Evolutionary conservation across 2,329 filamentous ascomycete genomes (phyloP).

Genomic region (Mycosphaerella sp.): DNA sequence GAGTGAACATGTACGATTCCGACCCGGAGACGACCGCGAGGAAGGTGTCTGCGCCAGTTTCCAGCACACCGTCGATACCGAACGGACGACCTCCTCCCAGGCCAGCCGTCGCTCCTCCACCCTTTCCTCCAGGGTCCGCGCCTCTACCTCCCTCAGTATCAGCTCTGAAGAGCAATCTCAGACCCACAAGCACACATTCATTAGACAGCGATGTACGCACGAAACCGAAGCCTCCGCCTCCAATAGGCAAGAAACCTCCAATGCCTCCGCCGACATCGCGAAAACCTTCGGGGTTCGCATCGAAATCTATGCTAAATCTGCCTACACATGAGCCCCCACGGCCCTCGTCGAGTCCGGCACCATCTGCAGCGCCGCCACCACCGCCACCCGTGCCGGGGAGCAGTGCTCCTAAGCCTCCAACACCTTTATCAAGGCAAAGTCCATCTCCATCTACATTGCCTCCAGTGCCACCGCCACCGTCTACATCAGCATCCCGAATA

Average conservation of each 20-base stretch:
- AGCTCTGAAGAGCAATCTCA: conserved; percentile 40
- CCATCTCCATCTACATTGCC: conserved; percentile 41
- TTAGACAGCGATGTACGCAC: conserved; percentile 46
- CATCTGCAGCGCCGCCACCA: conserved; percentile 45
- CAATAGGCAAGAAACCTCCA: conserved; percentile 66
- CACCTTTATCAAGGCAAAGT: conserved; percentile 20
- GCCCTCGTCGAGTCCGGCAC: conserved; percentile 57
- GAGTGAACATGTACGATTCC: conserved; percentile 56
- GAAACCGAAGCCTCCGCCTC: conserved; percentile 65
- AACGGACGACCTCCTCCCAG: conserved; percentile 34
- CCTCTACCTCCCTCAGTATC: conserved; percentile 42
- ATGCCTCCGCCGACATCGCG: conserved; percentile 52
- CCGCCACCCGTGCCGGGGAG: conserved; percentile 34
- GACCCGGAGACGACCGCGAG: conserved; percentile 61
- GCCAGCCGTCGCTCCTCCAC: conserved; percentile 45
- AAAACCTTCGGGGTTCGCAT: conserved; percentile 49
- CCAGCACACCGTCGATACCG: conserved; percentile 31
- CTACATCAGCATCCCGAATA: conserved; percentile 13
- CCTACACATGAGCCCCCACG: conserved; percentile 33
- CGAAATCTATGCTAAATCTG: conserved; percentile 30
- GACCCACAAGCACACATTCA: conserved; percentile 57
- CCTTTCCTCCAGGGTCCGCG: conserved; percentile 46
- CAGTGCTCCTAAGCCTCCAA: conserved; percentile 36
- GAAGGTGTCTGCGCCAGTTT: conserved; percentile 48
- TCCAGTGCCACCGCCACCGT: conserved; percentile 39